These are phyloP conservation scores for Ceriops decandra DNA, from an alignment of 345 rosid genomes.

Conservation along the genomic window DNA sequence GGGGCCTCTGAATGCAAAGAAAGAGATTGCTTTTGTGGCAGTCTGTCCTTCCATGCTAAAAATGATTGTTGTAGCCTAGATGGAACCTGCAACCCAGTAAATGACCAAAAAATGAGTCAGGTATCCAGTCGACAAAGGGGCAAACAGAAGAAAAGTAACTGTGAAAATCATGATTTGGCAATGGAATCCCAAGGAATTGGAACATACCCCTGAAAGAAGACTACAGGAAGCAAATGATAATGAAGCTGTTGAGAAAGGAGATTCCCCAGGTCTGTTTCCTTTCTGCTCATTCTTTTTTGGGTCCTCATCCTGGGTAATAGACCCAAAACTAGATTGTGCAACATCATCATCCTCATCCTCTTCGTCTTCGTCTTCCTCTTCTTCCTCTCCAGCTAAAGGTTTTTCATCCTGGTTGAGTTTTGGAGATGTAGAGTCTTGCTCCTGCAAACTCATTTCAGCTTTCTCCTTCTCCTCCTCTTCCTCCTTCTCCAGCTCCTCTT, in stretches of 20 bases:
- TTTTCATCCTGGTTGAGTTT: slow-evolving; percentile 35
- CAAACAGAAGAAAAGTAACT: no score
- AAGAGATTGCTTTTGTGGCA: slow-evolving; percentile 20
- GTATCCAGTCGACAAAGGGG: no score
- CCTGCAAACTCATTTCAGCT: slow-evolving; percentile 47
- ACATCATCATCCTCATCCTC: slow-evolving; percentile 52
- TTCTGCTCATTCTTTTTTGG: slow-evolving; percentile 33
- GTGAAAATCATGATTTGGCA: no score
- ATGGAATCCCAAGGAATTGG: background rate
- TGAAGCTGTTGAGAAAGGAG: slow-evolving; percentile 71
- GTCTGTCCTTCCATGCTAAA: slow-evolving; percentile 48
- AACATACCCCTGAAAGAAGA: slow-evolving; percentile 68
- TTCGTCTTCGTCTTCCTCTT: slow-evolving; percentile 24
- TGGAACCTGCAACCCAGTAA: slow-evolving; percentile 44
- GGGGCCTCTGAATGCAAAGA: slow-evolving; percentile 14
- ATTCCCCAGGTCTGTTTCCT: slow-evolving; percentile 42
- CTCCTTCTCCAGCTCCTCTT: slow-evolving; percentile 56
- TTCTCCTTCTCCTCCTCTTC: slow-evolving; percentile 67
- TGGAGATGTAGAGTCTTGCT: slow-evolving; percentile 42
- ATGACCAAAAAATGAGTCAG: no score
- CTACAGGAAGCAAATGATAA: slow-evolving; percentile 61
- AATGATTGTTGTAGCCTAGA: slow-evolving; percentile 45
- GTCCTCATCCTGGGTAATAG: slow-evolving; percentile 36
- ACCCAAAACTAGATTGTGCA: slow-evolving; percentile 78
- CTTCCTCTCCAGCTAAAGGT: slow-evolving; percentile 31